A percentile compares a stretch with the other conserved stretches of the same genome.
These are phyloP conservation scores for Podospora appendiculata DNA, from an alignment of 495 filamentous ascomycete genomes.

Conservation along the genomic window DNA sequence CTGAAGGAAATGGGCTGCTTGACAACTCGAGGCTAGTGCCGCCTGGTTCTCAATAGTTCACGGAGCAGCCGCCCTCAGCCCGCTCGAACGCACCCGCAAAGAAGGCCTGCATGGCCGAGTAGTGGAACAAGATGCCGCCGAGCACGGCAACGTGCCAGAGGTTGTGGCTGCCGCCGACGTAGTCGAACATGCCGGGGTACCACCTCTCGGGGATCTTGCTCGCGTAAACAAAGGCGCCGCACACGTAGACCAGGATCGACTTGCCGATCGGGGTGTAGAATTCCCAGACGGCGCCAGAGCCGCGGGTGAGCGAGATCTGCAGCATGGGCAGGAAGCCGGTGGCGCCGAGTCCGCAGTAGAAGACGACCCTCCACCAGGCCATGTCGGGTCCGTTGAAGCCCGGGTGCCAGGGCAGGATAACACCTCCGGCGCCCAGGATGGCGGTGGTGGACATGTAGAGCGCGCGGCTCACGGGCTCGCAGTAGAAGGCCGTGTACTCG, in stretches of 20 bases:
- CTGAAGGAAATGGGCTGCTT: background rate
- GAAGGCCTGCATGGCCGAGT: slow-evolving; percentile 90
- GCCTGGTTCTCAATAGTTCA: slow-evolving; percentile 22
- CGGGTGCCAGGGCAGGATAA: slow-evolving; percentile 94
- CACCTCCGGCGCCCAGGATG: slow-evolving; percentile 73
- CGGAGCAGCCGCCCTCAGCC: slow-evolving; percentile 46
- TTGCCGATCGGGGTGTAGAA: slow-evolving; percentile 89
- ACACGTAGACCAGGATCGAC: slow-evolving; percentile 76
- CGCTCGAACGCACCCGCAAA: slow-evolving; percentile 78
- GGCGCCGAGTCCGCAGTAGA: slow-evolving; percentile 81
- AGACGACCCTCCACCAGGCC: slow-evolving; percentile 84
- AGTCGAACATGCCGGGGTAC: slow-evolving; percentile 89
- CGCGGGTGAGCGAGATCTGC: slow-evolving; percentile 71
- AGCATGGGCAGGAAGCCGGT: slow-evolving; percentile 86
- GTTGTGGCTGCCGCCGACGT: slow-evolving; percentile 90
- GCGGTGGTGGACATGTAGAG: slow-evolving; percentile 79
- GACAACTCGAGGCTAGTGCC: background rate
- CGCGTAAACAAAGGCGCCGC: slow-evolving; percentile 84
- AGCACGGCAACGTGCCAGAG: slow-evolving; percentile 96
- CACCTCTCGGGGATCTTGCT: slow-evolving; percentile 89
- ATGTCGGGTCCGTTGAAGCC: slow-evolving; percentile 89
- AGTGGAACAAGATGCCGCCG: slow-evolving; percentile 95
- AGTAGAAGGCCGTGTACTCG: slow-evolving; percentile 98
- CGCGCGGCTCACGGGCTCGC: slow-evolving; percentile 82
- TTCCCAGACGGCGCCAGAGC: slow-evolving; percentile 63